Evolutionary conservation across 164 flowering plant species (phyloP), one percentile per base, ranked within the genome.

Genomic region (Stephania japonica): DNA sequence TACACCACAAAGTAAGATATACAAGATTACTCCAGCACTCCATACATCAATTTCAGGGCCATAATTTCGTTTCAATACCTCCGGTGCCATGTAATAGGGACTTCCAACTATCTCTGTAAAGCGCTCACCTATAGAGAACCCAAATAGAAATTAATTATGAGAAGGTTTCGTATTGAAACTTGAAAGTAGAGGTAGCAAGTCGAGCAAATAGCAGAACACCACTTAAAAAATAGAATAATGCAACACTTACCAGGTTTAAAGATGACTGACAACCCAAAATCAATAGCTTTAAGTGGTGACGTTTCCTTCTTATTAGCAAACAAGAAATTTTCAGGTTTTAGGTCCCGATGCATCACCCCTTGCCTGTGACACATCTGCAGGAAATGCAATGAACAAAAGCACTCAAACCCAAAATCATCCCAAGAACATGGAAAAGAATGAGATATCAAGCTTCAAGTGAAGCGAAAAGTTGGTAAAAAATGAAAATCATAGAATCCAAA

Each of bases 71-170:
- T 83, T 93, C 19, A 93, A 86, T 56, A 93, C 98, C 86, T 93
- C 98, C 26, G 98, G 98, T 62, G 98, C 98, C 98, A 93, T 93
- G 85, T 93, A 93, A 74, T 91, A 93, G 44, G 98, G 98, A 81
- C 98, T 93, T 67, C 98, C 98, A 61, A 93, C 98, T 71, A 93
- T 93, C 85, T 93, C 98, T 42, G 78, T 84, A 73, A 91, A 93
- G 72, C 69, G 85, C 72, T 93, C 90, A 62, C 94, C 98, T 92
- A 83, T 21, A 75, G 12, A 63, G 74, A 77, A 70, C 21, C n/a
- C 24, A 7, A 49, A 68, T 38, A 50, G 63, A 78, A 65, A 78
- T 76, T 53, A 56, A 32, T 14, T 24, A 70, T 67, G 9, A 26
- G 7, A 56, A 73, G 65, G 38, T 4, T 4, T 32, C 38, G 38